Conservation (phyloP, 305 asterid genomes). For the Rubia balearica region DNA sequence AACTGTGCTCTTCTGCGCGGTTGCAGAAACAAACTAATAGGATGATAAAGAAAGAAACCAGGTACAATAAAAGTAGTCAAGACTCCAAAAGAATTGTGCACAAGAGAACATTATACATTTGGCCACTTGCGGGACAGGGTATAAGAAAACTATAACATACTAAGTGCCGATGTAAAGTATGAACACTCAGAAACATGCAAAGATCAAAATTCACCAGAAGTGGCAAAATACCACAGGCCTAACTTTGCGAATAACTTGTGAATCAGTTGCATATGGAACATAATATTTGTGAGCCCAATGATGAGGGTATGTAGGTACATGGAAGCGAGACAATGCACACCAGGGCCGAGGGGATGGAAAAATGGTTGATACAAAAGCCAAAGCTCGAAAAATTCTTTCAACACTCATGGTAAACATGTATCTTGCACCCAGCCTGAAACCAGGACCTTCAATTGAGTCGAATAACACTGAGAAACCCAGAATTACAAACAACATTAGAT, state of each 20-base stretch:
- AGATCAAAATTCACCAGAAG: background rate
- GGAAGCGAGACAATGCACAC: constrained; percentile 85
- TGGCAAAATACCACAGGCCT: constrained; percentile 54
- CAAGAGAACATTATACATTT: background rate
- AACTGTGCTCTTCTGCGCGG: background rate
- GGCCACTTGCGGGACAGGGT: background rate
- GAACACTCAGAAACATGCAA: background rate
- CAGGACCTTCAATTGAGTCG: constrained; percentile 84
- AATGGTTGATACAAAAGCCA: constrained; percentile 82
- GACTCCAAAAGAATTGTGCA: background rate
- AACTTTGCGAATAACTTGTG: constrained; percentile 54
- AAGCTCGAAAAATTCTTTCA: constrained; percentile 83
- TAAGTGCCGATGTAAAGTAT: background rate
- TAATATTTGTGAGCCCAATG: constrained; percentile 88
- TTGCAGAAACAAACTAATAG: background rate
- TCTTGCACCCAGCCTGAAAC: constrained; percentile 85
- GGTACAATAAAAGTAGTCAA: background rate
- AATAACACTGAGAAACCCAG: constrained; percentile 86
- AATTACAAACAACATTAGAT: constrained; percentile 80
- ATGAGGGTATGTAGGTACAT: constrained; percentile 70
- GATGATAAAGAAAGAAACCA: background rate
- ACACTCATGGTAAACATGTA: constrained; percentile 95
- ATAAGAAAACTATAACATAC: background rate
- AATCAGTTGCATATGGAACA: constrained; percentile 67
- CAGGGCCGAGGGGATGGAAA: constrained; percentile 96